These are phyloP conservation scores for Pogostemon cablin DNA, from an alignment of 257 asterid genomes.

Conservation along the genomic window DNA sequence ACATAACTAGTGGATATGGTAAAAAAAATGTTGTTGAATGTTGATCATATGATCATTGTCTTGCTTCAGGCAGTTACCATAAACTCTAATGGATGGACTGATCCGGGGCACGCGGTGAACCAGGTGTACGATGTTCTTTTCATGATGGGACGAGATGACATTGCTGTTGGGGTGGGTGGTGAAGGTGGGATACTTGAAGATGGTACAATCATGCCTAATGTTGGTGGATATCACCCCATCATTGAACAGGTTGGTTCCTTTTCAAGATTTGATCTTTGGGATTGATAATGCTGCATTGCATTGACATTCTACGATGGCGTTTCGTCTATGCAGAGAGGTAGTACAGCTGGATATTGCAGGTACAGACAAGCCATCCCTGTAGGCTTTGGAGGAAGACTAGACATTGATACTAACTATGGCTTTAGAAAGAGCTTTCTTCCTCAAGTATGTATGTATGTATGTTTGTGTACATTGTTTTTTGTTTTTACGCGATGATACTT, in stretches of 20 bases:
- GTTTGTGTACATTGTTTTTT: no score
- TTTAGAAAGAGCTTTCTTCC: conserved; percentile 77
- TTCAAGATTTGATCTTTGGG: not conserved
- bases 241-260: conserved; percentile 67
- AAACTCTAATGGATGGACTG: conserved; percentile 70
- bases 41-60: no score
- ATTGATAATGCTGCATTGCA: not conserved
- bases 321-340: conserved; percentile 47
- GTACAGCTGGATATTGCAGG: conserved; percentile 83
- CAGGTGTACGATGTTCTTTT: conserved; percentile 79
- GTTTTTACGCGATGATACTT: not conserved
- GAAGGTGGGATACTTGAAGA: conserved; percentile 83
- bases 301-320: not conserved
- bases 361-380: conserved; percentile 84
- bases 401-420: conserved; percentile 72
- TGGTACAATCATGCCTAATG: conserved; percentile 66
- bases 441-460: conserved; percentile 47
- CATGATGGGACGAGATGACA: conserved; percentile 93
- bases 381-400: conserved; percentile 73
- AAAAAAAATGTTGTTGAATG: no score
- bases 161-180: conserved; percentile 89
- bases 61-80: conserved; percentile 73
- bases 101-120: conserved; percentile 80
- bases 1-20: no score
- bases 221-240: conserved; percentile 90